Evolutionary conservation across 1,284 basidiomycete species (phyloP), one percentile per base, ranked within the genome.

Genomic region (Tilletia horrida): DNA sequence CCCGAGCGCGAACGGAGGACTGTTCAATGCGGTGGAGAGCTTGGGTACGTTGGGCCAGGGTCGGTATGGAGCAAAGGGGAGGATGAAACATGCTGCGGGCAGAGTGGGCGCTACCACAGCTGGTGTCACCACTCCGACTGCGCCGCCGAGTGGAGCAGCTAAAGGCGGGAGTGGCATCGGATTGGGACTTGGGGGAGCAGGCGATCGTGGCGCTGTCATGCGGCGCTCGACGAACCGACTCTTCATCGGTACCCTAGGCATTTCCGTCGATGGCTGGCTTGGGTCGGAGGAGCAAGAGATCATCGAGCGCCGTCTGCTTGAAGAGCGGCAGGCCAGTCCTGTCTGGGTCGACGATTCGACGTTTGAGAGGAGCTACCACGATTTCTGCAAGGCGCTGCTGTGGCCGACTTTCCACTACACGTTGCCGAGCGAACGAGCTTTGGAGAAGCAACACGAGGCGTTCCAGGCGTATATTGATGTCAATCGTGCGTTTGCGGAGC

Each of bases 321-420:
- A 85, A 4, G 84, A 89, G 73, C 84, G 85, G 45, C 83, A 86
- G 0, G 87, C 87, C 73, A 75, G 88, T 4, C 89, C 90, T 0
- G 90, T 93, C 25, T 92, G 91, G 91, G 88, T 93, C n/a, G 76
- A 79, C 9, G 82, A 82, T 66, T 75, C 77, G 18, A 76, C 77
- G 77, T 91, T 92, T 71, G 85, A 88, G 71, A 86, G 87, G 67
- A 89, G 87, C 78, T 93, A 93, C 75, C 90, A 92, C 79, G 88
- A 90, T 74, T 93, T 92, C 81, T 93, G 91, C 81, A 91, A 93
- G 76, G 90, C 91, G 85, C 90, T 92, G 31, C 85, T 93, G 35
- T 93, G 91, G 91, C 91, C 91, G 0, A 90, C 88, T 67, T 85
- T 93, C 48, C 91, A 93, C 81, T 93, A 92, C 76, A 89, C 90